Evolutionary conservation across 805 yeast genomes (phyloP).

Genomic region (Candida nanaspora): DNA sequence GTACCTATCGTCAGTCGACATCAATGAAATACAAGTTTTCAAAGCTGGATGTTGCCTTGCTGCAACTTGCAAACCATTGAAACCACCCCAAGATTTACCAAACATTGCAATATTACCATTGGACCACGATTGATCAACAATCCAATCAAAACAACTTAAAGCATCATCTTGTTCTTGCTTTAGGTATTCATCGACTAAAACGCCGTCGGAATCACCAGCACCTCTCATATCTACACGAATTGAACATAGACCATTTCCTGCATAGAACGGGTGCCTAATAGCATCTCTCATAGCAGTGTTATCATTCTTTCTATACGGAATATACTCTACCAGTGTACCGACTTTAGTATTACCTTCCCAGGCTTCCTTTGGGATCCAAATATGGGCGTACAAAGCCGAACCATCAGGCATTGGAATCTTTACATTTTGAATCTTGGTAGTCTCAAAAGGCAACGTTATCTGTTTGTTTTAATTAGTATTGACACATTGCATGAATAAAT

Average conservation of each 20-base stretch:
- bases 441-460: slow-evolving; percentile 20
- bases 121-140: slow-evolving; percentile 32
- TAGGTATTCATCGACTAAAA: slow-evolving; percentile 34
- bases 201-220: slow-evolving; percentile 34
- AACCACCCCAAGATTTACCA: slow-evolving; percentile 45
- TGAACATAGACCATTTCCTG: slow-evolving; percentile 39
- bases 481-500: too few species aligned
- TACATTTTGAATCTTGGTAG: slow-evolving; percentile 28
- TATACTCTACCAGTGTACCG: slow-evolving; percentile 36
- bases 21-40: slow-evolving; percentile 34
- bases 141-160: slow-evolving; percentile 36
- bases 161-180: slow-evolving; percentile 38
- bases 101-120: slow-evolving; percentile 40
- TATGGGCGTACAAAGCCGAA: slow-evolving; percentile 29
- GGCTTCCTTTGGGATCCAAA: slow-evolving; percentile 36
- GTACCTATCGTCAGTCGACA: slow-evolving; percentile 42
- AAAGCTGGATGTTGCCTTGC: slow-evolving; percentile 40
- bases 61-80: slow-evolving; percentile 38
- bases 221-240: slow-evolving; percentile 43
- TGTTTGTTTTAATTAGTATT: neutral
- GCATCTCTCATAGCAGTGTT: slow-evolving; percentile 38
- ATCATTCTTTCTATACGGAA: slow-evolving; percentile 39
- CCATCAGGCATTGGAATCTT: slow-evolving; percentile 35
- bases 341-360: slow-evolving; percentile 19
- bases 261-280: slow-evolving; percentile 38